Evolutionary conservation across 306 rosid genomes (phyloP), one percentile per base, ranked within the genome.

Genomic region (Alnus glutinosa): DNA sequence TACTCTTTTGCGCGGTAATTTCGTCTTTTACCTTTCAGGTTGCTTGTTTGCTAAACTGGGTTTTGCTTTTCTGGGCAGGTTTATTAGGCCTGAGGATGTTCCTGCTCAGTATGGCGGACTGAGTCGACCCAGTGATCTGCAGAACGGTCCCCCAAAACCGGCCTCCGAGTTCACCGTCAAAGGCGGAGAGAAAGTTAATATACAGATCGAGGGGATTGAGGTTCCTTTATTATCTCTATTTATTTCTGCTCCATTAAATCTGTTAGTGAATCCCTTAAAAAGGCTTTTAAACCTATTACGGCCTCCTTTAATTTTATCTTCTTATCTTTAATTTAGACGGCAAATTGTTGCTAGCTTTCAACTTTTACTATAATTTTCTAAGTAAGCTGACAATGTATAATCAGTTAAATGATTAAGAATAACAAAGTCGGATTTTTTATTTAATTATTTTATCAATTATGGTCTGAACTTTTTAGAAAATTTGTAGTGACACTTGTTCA

Each of bases 151-250:
- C 34, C 94, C 98, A 10, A 93, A 95, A 75, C 97, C 97, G 16
- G 99, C 99, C 70, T 93, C 98, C 18, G 98, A 93, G 83, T 95
- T 95, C 88, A 84, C 88, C 30, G 91, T 95, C 58, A 95, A 91
- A 86, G 96, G 99, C 51, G 98, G 99, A 23, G 99, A 93, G 94
- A 95, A 89, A 85, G 98, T 95, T 75, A 95, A 95, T 87, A 93
- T 95, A 55, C 97, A 95, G 83, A 91, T 95, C 8, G 99, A 93
- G 88, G 99, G 99, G 77, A 93, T 95, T 82, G 99, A 95, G 99
- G 99, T 93, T 57, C 50, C 5, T 23, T 8, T 12, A 28, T 10
- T 67, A 10, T 81, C 54, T 15, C 10, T 32, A 14, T 7, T 16
- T 23, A n/a, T 64, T 1, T 23, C 49, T 4, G 12, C 2, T 34